phyloP scores from a whole-genome alignment of 139 green algal species.

The Zygnema cylindricum region DNA sequence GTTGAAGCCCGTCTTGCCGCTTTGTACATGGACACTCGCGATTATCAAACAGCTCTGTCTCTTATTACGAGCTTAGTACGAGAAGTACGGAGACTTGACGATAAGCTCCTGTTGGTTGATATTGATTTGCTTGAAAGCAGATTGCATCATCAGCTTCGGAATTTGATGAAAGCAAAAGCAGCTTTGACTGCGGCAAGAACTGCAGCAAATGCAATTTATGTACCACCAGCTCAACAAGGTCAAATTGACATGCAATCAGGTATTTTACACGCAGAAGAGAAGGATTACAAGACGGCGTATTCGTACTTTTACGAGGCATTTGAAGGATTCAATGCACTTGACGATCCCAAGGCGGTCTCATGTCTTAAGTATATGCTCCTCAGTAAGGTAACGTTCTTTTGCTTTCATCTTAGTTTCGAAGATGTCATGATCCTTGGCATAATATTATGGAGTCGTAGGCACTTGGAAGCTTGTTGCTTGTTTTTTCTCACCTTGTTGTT shows the following conservation, averaged over 20 bases:
- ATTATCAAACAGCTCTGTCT: slow-evolving; percentile 72
- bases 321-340: slow-evolving; percentile 83
- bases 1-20: slow-evolving; percentile 90
- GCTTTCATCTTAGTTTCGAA: not conserved
- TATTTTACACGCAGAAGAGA: slow-evolving; percentile 95
- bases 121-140: slow-evolving; percentile 95
- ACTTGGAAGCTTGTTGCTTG: not conserved
- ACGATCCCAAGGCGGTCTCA: slow-evolving; percentile 80
- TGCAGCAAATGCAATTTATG: slow-evolving; percentile 96
- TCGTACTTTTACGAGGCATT: slow-evolving; percentile 99
- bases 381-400: slow-evolving; percentile 86
- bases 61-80: slow-evolving; percentile 73
- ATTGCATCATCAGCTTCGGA: slow-evolving; percentile 88
- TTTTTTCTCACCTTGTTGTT: not conserved
- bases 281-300: slow-evolving; percentile 98
- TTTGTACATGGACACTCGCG: slow-evolving; percentile 81
- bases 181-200: slow-evolving; percentile 91
- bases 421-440: not conserved
- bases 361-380: slow-evolving; percentile 99
- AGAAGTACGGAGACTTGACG: slow-evolving; percentile 96
- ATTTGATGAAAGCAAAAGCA: slow-evolving; percentile 91
- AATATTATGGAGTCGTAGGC: not conserved
- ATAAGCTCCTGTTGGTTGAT: slow-evolving; percentile 98
- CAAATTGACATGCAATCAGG: slow-evolving; percentile 83
- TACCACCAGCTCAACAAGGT: slow-evolving; percentile 86